These are phyloP conservation scores for Podaxis sp. DNA, from an alignment of 768 basidiomycete genomes.

Conservation along the genomic window DNA sequence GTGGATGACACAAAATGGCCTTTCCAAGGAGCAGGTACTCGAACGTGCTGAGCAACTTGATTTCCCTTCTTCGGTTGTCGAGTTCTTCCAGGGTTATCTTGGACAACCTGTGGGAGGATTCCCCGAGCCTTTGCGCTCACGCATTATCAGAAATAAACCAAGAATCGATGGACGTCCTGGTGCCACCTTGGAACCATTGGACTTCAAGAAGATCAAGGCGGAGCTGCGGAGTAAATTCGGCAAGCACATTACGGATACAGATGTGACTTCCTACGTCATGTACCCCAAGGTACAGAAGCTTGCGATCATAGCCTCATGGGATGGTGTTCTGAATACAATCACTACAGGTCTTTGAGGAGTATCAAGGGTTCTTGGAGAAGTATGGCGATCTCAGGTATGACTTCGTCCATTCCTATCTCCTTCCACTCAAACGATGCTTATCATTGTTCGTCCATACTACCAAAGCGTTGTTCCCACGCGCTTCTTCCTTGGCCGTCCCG, in stretches of 20 bases:
- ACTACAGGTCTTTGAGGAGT: conserved; percentile 90
- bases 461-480: conserved; percentile 91
- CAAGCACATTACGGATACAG: conserved; percentile 87
- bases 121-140: conserved; percentile 92
- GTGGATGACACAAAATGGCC: conserved; percentile 95
- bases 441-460: neutral
- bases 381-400: conserved; percentile 89
- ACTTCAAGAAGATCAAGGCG: conserved; percentile 95
- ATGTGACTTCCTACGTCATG: conserved; percentile 96
- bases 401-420: neutral
- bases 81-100: conserved; percentile 99
- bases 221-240: conserved; percentile 93
- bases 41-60: conserved; percentile 86
- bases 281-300: conserved; percentile 77
- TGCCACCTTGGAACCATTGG: conserved; percentile 77
- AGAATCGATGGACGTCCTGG: conserved; percentile 95
- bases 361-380: conserved; percentile 90
- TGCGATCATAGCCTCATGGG: neutral
- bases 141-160: conserved; percentile 89
- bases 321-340: neutral
- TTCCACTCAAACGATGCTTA: neutral
- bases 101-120: conserved; percentile 98
- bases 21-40: conserved; percentile 83
- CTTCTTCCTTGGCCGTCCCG: conserved; percentile 93
- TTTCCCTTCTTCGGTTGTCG: conserved; percentile 95